Percentiles rank a stretch among this genome's conserved stretches.
phyloP scores from a whole-genome alignment of 2,329 filamentous ascomycete species.

The Harringtonia lauricola region DNA sequence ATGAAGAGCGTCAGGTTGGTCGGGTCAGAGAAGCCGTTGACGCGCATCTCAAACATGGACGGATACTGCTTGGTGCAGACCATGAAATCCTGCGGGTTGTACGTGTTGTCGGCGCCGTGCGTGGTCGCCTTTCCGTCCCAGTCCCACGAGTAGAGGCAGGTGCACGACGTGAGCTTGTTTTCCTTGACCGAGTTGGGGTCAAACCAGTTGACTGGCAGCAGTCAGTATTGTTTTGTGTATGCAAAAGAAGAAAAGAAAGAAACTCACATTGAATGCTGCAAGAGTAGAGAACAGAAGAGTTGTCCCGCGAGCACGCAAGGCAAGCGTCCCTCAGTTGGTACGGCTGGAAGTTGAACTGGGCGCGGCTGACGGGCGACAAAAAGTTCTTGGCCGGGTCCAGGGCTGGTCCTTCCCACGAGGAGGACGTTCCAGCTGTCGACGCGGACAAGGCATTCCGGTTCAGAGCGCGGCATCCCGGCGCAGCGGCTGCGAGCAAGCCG shows the following conservation, averaged over 20 bases:
- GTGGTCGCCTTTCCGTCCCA: constrained; percentile 14
- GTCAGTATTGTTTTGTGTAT: background rate
- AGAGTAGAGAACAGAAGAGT: constrained; percentile 7
- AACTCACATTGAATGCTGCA: constrained; percentile 15
- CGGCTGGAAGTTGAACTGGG: constrained; percentile 16
- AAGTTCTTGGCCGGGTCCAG: background rate
- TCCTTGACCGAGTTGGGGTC: constrained; percentile 19
- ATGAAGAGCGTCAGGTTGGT: constrained; percentile 15
- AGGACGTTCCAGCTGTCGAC: background rate
- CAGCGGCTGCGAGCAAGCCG: background rate
- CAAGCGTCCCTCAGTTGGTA: constrained; percentile 14
- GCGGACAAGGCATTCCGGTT: background rate
- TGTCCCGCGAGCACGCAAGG: constrained; percentile 12
- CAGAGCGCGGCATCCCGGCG: background rate
- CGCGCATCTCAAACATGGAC: constrained; percentile 14
- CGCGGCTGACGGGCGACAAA: background rate
- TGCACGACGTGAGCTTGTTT: constrained; percentile 15
- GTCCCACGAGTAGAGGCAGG: constrained; percentile 13
- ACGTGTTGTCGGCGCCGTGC: constrained; percentile 8
- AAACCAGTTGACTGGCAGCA: constrained; percentile 15
- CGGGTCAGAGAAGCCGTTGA: constrained; percentile 13
- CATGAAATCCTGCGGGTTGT: constrained; percentile 2
- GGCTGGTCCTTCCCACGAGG: background rate
- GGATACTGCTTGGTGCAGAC: constrained; percentile 4
- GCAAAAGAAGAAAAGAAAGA: background rate